These are phyloP conservation scores for Trametes polyzona DNA, from an alignment of 1,284 basidiomycete species.

Conservation along the genomic window DNA sequence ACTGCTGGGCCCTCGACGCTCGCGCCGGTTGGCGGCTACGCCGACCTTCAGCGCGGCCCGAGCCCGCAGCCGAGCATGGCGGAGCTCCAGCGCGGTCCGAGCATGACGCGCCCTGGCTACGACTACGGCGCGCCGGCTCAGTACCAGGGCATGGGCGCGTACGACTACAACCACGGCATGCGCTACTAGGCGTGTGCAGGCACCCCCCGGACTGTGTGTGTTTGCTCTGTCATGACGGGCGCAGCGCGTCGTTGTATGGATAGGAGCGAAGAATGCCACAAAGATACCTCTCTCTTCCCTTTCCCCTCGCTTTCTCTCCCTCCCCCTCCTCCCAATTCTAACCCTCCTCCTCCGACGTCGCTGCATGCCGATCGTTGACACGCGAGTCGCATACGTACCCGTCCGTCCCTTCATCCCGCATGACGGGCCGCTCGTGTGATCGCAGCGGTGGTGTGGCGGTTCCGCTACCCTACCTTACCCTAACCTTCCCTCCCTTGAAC, in stretches of 20 bases:
- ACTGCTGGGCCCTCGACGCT: constrained; percentile 64
- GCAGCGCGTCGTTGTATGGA: constrained; percentile 30
- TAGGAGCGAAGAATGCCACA: constrained; percentile 27
- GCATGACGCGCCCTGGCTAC: constrained; percentile 44
- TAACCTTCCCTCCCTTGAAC: neutral
- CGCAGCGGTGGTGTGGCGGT: neutral
- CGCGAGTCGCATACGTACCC: neutral
- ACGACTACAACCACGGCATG: constrained; percentile 36
- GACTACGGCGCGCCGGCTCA: constrained; percentile 63
- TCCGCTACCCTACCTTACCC: neutral
- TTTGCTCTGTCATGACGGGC: constrained; percentile 15
- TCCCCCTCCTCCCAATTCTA: constrained; percentile 1
- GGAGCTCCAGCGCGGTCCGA: constrained; percentile 52
- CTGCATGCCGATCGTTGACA: too few species aligned
- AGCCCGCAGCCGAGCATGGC: constrained; percentile 69
- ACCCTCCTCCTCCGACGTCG: too few species aligned
- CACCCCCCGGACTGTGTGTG: constrained; percentile 2
- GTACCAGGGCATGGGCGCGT: constrained; percentile 48
- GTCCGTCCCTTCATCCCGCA: neutral
- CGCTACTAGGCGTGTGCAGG: constrained; percentile 28
- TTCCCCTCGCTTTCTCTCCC: neutral
- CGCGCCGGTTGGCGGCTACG: constrained; percentile 75
- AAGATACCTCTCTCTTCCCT: constrained; percentile 28
- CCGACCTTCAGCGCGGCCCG: constrained; percentile 72
- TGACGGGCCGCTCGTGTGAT: neutral